Evolutionary conservation across 768 basidiomycete genomes (phyloP), one percentile per base, ranked within the genome.

Genomic region (Mycena filopes): DNA sequence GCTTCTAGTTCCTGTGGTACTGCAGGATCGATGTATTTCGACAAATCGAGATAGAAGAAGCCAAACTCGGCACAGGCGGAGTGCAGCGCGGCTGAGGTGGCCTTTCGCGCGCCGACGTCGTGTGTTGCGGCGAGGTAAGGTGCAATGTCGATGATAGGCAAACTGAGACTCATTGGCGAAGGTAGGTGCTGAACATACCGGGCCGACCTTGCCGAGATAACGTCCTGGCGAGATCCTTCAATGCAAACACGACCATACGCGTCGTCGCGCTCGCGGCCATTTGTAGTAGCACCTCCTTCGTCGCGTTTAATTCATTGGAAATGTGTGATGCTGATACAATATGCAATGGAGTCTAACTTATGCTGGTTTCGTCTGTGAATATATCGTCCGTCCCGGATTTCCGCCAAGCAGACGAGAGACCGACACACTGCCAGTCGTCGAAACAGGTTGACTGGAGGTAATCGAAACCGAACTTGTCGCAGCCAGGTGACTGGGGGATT

Each of bases 41-140:
- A 85, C 47, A 95, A 80, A 65, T 94, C 86, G 48, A 96, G 81
- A 76, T 96, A 97, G 80, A 97, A 96, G 83, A 97, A 97, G 0
- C 95, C 95, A 59, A 87, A 93, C 57, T 91, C 80, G 23, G 91
- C 72, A 71, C 93, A 94, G 10, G 94, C 93, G 0, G 78, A 73
- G 71, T 95, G 94, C 20, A 96, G 77, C 0, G 87, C 86, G 13
- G 83, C 82, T 26, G 86, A 82, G 1, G 83, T 80, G 5, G 82
- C 78, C 16, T 78, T 75, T 46, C 86, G 82, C 25, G 82, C 81
- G 31, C 79, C 77, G 4, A 68, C 73, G 36, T 71, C 61, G 10
- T 76, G 74, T 53, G 78, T 76, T 15, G 74, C 65, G 43, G 77
- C 74, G 42, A 91, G 77, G 71, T 88, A 92, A 0, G 94, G 90